Percentiles rank a stretch among this genome's conserved stretches.
Evolutionary conservation across 2,329 filamentous ascomycete species (phyloP).

Genomic region (Thielaviopsis populi): DNA sequence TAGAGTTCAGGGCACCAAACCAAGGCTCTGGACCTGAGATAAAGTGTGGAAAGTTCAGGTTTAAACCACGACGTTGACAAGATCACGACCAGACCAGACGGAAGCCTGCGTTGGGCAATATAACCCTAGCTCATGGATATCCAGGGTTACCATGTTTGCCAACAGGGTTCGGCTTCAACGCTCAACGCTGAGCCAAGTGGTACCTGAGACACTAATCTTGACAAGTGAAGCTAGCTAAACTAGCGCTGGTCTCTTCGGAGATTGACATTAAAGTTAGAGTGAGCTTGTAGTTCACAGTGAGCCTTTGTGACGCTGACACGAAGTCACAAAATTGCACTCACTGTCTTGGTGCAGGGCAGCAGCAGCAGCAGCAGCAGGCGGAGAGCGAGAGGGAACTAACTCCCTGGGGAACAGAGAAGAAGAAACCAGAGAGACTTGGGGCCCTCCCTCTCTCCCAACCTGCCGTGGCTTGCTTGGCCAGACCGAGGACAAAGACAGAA

Average conservation of each 20-base stretch:
- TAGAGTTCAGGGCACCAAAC: neutral
- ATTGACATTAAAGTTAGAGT: neutral
- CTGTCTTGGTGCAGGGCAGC: neutral
- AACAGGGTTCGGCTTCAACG: neutral
- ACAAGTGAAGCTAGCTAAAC: conserved; percentile 5
- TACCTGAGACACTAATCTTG: conserved; percentile 5
- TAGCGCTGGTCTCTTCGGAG: neutral
- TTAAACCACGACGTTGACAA: neutral
- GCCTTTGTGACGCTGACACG: neutral
- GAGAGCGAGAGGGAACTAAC: neutral
- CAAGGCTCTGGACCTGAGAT: neutral
- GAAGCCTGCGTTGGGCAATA: no score
- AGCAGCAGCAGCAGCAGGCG: neutral
- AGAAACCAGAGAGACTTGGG: no score
- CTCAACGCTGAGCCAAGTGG: neutral
- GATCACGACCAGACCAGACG: neutral
- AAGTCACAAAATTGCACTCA: no score
- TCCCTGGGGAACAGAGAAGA: neutral
- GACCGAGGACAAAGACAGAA: neutral
- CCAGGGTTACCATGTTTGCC: neutral
- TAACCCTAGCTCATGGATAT: neutral
- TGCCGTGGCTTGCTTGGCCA: neutral
- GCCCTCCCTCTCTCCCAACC: no score
- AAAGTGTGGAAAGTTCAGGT: no score
- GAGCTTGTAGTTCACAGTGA: neutral